These are phyloP conservation scores for Pythium monospermum DNA, from an alignment of 352 stramenopile genomes.

Conservation along the genomic window DNA sequence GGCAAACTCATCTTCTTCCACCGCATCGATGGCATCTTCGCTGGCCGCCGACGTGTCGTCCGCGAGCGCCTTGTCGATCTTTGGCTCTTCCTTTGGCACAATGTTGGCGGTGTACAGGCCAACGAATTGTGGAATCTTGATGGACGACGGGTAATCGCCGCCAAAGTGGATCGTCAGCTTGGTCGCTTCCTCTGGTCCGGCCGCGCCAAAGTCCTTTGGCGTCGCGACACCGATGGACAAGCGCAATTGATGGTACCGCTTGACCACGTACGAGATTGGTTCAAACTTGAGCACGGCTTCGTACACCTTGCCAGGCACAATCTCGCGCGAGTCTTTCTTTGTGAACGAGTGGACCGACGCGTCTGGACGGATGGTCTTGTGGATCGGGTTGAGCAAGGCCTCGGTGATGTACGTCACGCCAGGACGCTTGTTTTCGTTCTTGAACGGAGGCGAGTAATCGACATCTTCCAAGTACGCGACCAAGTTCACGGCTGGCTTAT, in stretches of 20 bases:
- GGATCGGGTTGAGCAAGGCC: slow-evolving; percentile 63
- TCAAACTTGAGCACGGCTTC: slow-evolving; percentile 75
- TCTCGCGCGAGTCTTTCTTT: slow-evolving; percentile 48
- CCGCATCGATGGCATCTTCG: slow-evolving; percentile 16
- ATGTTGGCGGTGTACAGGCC: slow-evolving; percentile 62
- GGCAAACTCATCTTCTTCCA: slow-evolving; percentile 52
- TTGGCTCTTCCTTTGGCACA: slow-evolving; percentile 31
- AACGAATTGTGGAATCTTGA: slow-evolving; percentile 58
- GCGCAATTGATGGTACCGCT: slow-evolving; percentile 72
- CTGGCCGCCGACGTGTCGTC: slow-evolving; percentile 20
- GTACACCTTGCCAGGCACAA: slow-evolving; percentile 63
- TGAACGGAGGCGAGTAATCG: slow-evolving; percentile 62
- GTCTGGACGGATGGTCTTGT: slow-evolving; percentile 51
- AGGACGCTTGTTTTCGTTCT: slow-evolving; percentile 74
- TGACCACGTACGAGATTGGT: slow-evolving; percentile 71
- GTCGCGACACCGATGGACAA: slow-evolving; percentile 58
- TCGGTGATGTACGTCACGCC: slow-evolving; percentile 82
- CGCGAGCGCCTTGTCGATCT: slow-evolving; percentile 21
- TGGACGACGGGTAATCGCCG: slow-evolving; percentile 56
- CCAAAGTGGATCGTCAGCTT: slow-evolving; percentile 75
- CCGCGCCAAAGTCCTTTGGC: slow-evolving; percentile 49
- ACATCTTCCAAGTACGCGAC: slow-evolving; percentile 77
- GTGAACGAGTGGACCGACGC: slow-evolving; percentile 68
- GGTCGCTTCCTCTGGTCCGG: slow-evolving; percentile 43
- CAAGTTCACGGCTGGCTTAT: slow-evolving; percentile 57